Conservation (phyloP, 106 monocot species). For the Amphibolis antarctica region DNA sequence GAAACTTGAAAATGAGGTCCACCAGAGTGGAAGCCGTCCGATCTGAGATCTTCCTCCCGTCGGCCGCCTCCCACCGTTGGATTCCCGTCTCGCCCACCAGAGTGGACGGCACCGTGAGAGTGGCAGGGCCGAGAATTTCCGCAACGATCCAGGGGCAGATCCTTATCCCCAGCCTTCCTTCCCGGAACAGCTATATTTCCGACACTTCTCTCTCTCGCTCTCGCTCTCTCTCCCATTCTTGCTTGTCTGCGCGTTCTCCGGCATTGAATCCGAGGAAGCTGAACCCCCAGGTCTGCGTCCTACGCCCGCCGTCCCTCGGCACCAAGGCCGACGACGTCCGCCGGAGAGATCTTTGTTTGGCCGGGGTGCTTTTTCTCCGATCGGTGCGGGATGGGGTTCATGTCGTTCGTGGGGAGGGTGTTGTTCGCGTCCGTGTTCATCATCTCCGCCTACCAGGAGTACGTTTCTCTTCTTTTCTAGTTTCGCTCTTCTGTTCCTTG, state of each 20-base stretch:
- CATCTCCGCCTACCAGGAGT: conserved; percentile 32
- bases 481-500: background rate
- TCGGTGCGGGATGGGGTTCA: conserved; percentile 21
- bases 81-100: no score
- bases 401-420: conserved; percentile 25
- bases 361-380: background rate
- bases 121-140: background rate
- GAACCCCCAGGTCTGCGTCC: background rate
- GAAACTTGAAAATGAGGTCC: no score
- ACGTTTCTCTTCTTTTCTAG: background rate
- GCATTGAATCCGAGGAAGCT: background rate
- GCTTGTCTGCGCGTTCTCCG: background rate
- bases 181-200: no score
- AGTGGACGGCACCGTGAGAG: background rate
- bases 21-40: no score
- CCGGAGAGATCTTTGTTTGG: background rate
- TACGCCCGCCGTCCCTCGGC: background rate
- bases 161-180: background rate
- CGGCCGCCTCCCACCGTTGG: no score
- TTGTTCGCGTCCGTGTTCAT: conserved; percentile 30
- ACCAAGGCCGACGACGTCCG: background rate
- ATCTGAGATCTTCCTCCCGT: no score
- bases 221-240: no score
- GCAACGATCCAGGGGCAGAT: background rate
- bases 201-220: no score